phyloP scores from a whole-genome alignment of 345 rosid genomes.

The Clarkia xantiana region DNA sequence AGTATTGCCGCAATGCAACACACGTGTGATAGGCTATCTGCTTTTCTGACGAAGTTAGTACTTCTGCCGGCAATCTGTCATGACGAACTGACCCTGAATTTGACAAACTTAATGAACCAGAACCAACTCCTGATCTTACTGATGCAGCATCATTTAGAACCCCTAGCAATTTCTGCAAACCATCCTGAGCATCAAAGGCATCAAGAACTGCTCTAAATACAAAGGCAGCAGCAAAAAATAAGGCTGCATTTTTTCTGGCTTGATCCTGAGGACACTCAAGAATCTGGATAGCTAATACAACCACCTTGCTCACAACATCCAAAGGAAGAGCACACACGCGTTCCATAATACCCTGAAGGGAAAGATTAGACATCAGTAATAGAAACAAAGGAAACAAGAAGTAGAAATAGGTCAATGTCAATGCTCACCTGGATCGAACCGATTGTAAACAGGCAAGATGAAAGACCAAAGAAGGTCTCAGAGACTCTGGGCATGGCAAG shows the following conservation, averaged over 20 bases:
- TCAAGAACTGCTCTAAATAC: constrained; percentile 92
- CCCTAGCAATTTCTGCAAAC: constrained; percentile 66
- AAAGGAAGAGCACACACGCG: constrained; percentile 93
- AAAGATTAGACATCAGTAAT: constrained; percentile 6
- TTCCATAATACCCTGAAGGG: constrained; percentile 84
- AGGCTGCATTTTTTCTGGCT: constrained; percentile 83
- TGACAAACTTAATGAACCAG: constrained; percentile 34
- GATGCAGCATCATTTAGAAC: constrained; percentile 73
- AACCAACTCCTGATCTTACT: constrained; percentile 79
- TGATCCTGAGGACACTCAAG: constrained; percentile 79
- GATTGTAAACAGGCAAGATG: constrained; percentile 80
- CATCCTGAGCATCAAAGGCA: constrained; percentile 90
- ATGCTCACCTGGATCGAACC: constrained; percentile 81
- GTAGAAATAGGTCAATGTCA: constrained; percentile 3
- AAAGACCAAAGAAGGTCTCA: constrained; percentile 71
- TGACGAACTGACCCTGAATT: constrained; percentile 36
- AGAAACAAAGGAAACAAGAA: not conserved
- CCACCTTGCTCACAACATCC: constrained; percentile 65
- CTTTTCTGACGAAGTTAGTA: constrained; percentile 81
- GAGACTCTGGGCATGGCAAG: constrained; percentile 70
- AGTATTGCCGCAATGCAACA: constrained; percentile 91
- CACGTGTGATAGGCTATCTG: constrained; percentile 91
- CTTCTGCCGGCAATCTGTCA: constrained; percentile 76
- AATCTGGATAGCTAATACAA: constrained; percentile 77
- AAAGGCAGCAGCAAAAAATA: constrained; percentile 91